These are phyloP conservation scores for Daucus carota DNA, from an alignment of 129 eudicot species.

Conservation along the genomic window DH1_v3.0 NC_030383.2:31096501-31097000, in stretches of 20 bases:
- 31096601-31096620: conserved; percentile 26
- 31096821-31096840: background rate
- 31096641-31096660: conserved; percentile 60
- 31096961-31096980: background rate
- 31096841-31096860: background rate
- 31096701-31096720: too few relatives aligned
- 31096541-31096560: conserved; percentile 50
- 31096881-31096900: background rate
- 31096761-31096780: background rate
- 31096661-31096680: conserved; percentile 95
- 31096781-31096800: background rate
- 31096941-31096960: background rate
- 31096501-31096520: conserved; percentile 70
- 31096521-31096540: conserved; percentile 28
- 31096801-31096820: background rate
- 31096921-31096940: background rate
- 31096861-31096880: background rate
- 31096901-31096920: too few relatives aligned
- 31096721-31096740: too few relatives aligned
- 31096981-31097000: background rate
- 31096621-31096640: conserved; percentile 52
- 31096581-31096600: conserved; percentile 19
- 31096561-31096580: conserved; percentile 50
- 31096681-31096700: conserved; percentile 85
- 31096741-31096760: too few relatives aligned